Evolutionary conservation across 805 yeast species (phyloP), one percentile per base, ranked within the genome.

Genomic region (Candida easanensis): DNA sequence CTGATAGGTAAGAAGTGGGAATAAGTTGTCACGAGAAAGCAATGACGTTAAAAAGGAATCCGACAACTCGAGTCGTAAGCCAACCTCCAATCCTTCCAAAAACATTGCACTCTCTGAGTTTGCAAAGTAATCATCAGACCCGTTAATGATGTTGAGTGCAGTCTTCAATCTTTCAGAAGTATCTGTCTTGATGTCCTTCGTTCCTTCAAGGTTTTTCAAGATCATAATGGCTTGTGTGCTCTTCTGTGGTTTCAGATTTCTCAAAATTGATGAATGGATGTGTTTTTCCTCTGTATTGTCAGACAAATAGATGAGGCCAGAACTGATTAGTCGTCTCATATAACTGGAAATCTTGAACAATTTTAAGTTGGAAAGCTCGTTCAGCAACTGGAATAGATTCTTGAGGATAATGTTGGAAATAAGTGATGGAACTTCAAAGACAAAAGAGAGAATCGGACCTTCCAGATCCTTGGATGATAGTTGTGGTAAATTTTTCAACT

Each of bases 271-370:
- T 18, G 83, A 66, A 57, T 77, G 96, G 33, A 72, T 72, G 45
- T 56, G 63, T 56, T 70, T 71, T 39, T 82, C 82, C 21, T 65
- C 61, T 7, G 70, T 70, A 16, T 78, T 76, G 7, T 77, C 71
- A 3, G 70, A 65, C 11, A 79, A 62, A 61, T 85, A 88, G 36
- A 90, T 77, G 1, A 88, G 70, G 4, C 97, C 99, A 1, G 93
- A 81, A 9, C 97, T 88, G 35, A 91, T 89, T 28, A 90, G 66
- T 52, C 82, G 79, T 54, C 97, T 69, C 44, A 90, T 70, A 56
- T 91, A 91, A 1, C 84, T 74, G 1, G 71, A 61, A 2, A 64
- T 62, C 44, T 73, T 76, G n/a, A 74, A 65, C 37, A 71, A 65
- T 13, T 73, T 66, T 15, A 73, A 69, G 11, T 66, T 69, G 5